phyloP scores from a whole-genome alignment of 2,329 filamentous ascomycete species.

The Malbranchea zuffiana region DNA sequence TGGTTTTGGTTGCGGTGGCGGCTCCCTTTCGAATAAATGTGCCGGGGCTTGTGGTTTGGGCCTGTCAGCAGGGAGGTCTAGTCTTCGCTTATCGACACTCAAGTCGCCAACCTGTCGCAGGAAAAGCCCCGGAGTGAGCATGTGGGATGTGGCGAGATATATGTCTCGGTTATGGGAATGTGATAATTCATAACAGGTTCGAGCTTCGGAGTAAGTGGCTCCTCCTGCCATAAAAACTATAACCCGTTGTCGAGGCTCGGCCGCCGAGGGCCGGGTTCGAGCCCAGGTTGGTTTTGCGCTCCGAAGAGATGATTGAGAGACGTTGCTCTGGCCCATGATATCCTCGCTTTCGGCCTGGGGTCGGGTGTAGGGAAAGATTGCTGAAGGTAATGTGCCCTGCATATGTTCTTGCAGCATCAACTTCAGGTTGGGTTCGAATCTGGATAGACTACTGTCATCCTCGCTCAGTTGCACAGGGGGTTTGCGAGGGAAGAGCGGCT shows the following conservation, averaged over 20 bases:
- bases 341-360: constrained; percentile 46
- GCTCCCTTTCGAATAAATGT: constrained; percentile 69
- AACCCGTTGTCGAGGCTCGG: constrained; percentile 77
- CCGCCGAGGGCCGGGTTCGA: constrained; percentile 59
- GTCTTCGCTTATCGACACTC: constrained; percentile 58
- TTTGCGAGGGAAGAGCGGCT: constrained; percentile 63
- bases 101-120: constrained; percentile 73
- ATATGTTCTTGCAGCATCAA: constrained; percentile 67
- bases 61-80: constrained; percentile 71
- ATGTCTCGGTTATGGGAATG: constrained; percentile 64
- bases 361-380: constrained; percentile 60
- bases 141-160: constrained; percentile 82
- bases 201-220: constrained; percentile 82
- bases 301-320: constrained; percentile 62
- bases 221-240: constrained; percentile 94
- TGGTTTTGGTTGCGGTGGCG: constrained; percentile 44
- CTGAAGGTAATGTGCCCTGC: constrained; percentile 55
- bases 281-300: constrained; percentile 95
- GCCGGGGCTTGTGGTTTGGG: constrained; percentile 72
- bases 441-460: constrained; percentile 76
- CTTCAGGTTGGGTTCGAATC: constrained; percentile 74
- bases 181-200: constrained; percentile 79
- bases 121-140: constrained; percentile 77
- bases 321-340: constrained; percentile 39
- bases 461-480: constrained; percentile 42